Evolutionary conservation across 2,329 filamentous ascomycete species (phyloP), one percentile per base, ranked within the genome.

Genomic region (Arthrobotrys megalospora): DNA sequence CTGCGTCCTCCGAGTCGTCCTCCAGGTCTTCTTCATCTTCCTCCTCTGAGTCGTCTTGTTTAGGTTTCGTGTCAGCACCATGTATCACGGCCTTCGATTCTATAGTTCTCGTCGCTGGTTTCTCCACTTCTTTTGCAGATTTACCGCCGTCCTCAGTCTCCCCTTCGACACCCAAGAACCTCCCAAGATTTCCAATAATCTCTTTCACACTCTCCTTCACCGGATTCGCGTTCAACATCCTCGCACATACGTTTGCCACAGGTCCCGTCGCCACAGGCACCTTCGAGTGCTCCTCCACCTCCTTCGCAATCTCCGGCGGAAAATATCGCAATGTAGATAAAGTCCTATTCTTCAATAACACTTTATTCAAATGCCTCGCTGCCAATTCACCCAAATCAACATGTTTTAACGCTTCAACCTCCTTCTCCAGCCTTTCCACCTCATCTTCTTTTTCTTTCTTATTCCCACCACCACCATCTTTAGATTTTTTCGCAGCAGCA

Each of bases 401-500:
- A 3, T 81, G 82, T 84, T 89, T 89, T 67, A 89, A 80, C 11
- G 85, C 86, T 36, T 85, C 84, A 65, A 88, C 86, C 81, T 90
- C 92, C 38, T 88, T 87, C 79, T 92, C 88, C 36, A 94, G 85
- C 19, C 91, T 86, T 73, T 86, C 85, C 21, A 88, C 85, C 82
- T 90, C 82, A 64, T 70, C 53, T n/a, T 66, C 78, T 52, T 55
- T 55, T 34, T 76, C 52, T 50, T 55, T 34, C 47, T 76, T 11
- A n/a, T n/a, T n/a, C n/a, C n/a, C n/a, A n/a, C n/a, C n/a, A 80
- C 41, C 80, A 11, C 85, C 86, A n/a, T 83, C 84, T 80, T 87
- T 87, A 66, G 83, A 83, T 34, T 69, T 65, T 16, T 28, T 28
- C 2, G 24, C 24, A 28, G 24, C 24, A 28, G 24, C 24, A 28